Conservation (phyloP, 2,329 filamentous ascomycete species). For the Colletotrichum tropicicola region DNA sequence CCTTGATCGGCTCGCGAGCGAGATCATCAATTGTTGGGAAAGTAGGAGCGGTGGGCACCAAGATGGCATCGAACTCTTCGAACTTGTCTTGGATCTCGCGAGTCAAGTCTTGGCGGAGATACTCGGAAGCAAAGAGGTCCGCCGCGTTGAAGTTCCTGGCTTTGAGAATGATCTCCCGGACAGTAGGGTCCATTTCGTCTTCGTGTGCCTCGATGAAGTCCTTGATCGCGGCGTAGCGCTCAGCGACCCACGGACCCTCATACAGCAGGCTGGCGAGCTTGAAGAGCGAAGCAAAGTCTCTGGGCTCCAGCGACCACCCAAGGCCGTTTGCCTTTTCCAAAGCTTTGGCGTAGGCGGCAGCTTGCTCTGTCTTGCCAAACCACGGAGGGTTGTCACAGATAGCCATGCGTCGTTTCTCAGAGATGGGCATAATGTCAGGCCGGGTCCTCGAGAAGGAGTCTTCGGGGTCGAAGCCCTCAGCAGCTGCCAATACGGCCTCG, state of each 20-base stretch:
- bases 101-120: constrained; percentile 47
- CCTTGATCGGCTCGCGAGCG: constrained; percentile 57
- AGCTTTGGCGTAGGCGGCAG: constrained; percentile 52
- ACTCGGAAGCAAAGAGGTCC: constrained; percentile 53
- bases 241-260: constrained; percentile 64
- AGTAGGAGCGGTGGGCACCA: constrained; percentile 66
- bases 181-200: constrained; percentile 45
- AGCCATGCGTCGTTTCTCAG: constrained; percentile 33
- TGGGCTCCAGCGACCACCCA: constrained; percentile 50
- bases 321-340: constrained; percentile 46
- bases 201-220: constrained; percentile 49
- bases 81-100: constrained; percentile 50
- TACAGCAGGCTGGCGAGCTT: constrained; percentile 63
- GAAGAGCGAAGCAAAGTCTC: constrained; percentile 60
- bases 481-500: constrained; percentile 55
- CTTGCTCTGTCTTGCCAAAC: constrained; percentile 44
- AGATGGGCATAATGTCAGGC: constrained; percentile 26
- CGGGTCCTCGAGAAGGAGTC: constrained; percentile 61
- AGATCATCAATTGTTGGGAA: constrained; percentile 62
- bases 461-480: constrained; percentile 55
- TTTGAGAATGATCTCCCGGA: constrained; percentile 47
- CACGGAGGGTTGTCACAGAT: constrained; percentile 52
- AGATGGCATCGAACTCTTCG: constrained; percentile 53
- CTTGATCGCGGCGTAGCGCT: constrained; percentile 62
- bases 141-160: constrained; percentile 51